Evolutionary conservation across 208 protist genomes (phyloP).

Genomic region (Trypanosoma rangeli): DNA sequence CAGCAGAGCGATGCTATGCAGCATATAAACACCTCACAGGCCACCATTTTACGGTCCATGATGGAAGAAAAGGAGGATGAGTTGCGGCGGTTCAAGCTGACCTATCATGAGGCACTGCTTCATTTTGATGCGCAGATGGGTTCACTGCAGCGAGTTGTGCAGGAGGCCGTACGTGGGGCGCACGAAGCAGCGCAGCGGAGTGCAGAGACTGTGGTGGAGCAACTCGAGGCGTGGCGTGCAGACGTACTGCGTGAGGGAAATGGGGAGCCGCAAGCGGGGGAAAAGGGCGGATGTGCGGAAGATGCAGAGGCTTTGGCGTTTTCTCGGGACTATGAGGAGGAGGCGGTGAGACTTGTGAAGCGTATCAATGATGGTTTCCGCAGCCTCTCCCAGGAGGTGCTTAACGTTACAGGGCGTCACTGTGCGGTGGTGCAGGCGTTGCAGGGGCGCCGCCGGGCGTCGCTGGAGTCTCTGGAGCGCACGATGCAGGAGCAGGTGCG

Average conservation of each 20-base stretch:
- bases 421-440: background rate
- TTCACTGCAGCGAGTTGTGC: conserved; percentile 60
- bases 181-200: conserved; percentile 34
- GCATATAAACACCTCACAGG: conserved; percentile 81
- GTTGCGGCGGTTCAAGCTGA: conserved; percentile 60
- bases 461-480: conserved; percentile 11
- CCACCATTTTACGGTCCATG: conserved; percentile 55
- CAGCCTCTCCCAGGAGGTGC: conserved; percentile 11
- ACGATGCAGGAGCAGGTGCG: conserved; percentile 11
- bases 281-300: conserved; percentile 19
- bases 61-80: conserved; percentile 78
- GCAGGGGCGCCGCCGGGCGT: conserved; percentile 21
- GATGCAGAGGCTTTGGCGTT: background rate
- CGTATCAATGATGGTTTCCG: conserved; percentile 25
- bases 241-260: conserved; percentile 33
- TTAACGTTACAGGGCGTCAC: conserved; percentile 12
- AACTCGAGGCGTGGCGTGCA: conserved; percentile 54
- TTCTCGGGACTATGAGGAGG: conserved; percentile 8
- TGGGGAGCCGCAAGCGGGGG: conserved; percentile 14
- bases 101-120: conserved; percentile 75
- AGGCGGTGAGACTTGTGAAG: conserved; percentile 10
- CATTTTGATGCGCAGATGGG: conserved; percentile 69
- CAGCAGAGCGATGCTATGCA: conserved; percentile 62
- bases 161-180: conserved; percentile 45
- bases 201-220: conserved; percentile 32